Base-by-base conservation (phyloP, 2,329 filamentous ascomycete species). In the Pseudogymnoascus sp. region DNA sequence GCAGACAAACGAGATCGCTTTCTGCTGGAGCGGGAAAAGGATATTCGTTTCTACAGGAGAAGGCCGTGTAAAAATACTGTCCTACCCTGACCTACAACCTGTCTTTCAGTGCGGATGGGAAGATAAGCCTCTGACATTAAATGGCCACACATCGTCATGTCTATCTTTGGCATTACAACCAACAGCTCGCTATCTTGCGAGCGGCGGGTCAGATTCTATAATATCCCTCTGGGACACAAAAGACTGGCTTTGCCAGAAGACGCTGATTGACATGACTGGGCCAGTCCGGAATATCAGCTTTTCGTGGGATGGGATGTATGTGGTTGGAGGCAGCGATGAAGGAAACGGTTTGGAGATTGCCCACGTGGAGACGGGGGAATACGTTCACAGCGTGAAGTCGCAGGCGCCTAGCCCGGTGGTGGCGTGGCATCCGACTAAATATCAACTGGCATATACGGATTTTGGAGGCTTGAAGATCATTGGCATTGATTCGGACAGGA, bases 211-310 rank as follows among this genome's bases (percentile, higher is more conserved):
- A 8, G 89, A 93, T 69, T 88, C 87, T 1, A 81, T 90, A 58
- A 87, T 92, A 66, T 81, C 86, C 4, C 77, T 93, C 2, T 93
- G 89, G 86, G 88, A 92, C 68, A 92, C 89, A 3, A 80, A 81
- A 39, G 86, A 89, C 66, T 92, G 88, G 87, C 84, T 89, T 61
- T 92, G 88, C 70, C 82, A 86, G 68, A 81, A 86, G 63, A 90
- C 88, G 1, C 78, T 92, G 41, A 85, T 85, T 36, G 80, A 83
- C 67, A 87, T 90, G 77, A 79, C 81, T 8, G 87, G 87, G 1
- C 84, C 88, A 2, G 85, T 92, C 28, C 81, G 84, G 69, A 89
- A 83, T 70, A 79, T 92, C 61, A 69, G 87, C 69, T 93, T 92
- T 71, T 88, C 84, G 14, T 92, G 89, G 73, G 89, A 92, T 68